Percentiles rank a stretch among this genome's conserved stretches.
phyloP scores from a whole-genome alignment of 1,284 basidiomycete species.

The Filobasidium uniguttulatum region DNA sequence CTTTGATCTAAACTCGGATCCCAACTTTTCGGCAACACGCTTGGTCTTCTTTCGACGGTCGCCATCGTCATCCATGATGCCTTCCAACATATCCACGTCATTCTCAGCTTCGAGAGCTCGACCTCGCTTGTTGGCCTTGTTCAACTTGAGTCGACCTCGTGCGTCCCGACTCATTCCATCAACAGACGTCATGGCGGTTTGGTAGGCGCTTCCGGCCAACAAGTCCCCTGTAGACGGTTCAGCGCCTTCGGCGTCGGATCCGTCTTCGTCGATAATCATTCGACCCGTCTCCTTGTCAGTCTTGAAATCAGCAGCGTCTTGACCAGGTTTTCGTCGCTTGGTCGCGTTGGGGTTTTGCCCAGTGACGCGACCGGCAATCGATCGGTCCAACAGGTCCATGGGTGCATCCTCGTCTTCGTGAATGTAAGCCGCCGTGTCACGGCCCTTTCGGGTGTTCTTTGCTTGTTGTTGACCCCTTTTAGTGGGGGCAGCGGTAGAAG shows the following conservation, averaged over 20 bases:
- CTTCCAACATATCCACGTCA: conserved; percentile 42
- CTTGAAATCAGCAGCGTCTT: conserved; percentile 76
- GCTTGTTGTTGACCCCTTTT: conserved; percentile 35
- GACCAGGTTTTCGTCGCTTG: conserved; percentile 59
- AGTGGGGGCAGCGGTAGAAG: conserved; percentile 19
- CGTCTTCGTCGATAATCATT: conserved; percentile 64
- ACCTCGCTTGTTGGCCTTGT: conserved; percentile 89
- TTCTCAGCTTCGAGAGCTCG: conserved; percentile 52
- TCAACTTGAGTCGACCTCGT: conserved; percentile 79
- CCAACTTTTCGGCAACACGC: conserved; percentile 14
- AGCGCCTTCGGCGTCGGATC: conserved; percentile 38
- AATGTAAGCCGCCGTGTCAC: conserved; percentile 43
- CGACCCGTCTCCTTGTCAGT: conserved; percentile 75
- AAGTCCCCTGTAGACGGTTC: conserved; percentile 39
- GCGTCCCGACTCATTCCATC: conserved; percentile 79
- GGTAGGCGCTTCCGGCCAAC: conserved; percentile 67
- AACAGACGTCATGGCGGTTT: conserved; percentile 61
- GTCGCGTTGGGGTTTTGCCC: conserved; percentile 40
- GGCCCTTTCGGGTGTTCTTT: conserved; percentile 21
- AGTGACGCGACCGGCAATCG: conserved; percentile 56
- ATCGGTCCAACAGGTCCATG: conserved; percentile 81
- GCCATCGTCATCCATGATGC: conserved; percentile 19
- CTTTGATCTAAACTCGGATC: conserved; percentile 60
- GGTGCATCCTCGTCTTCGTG: conserved; percentile 85
- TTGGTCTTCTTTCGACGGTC: conserved; percentile 14